phyloP scores from a whole-genome alignment of 1,284 basidiomycete genomes.

The Polyporus tsugae region DNA sequence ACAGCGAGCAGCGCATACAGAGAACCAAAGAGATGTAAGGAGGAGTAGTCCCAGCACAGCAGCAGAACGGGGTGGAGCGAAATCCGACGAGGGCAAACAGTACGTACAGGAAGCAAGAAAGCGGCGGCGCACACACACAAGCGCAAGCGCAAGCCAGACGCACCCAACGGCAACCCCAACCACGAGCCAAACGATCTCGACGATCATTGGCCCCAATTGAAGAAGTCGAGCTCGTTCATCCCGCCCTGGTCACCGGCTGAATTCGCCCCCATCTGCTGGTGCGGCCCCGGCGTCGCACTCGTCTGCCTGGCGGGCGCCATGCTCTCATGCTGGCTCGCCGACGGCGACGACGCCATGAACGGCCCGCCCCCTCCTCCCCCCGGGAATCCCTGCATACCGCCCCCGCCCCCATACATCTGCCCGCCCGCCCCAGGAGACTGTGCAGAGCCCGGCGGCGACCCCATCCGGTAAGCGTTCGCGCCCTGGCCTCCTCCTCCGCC shows the following conservation, averaged over 20 bases:
- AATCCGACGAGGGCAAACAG: neutral
- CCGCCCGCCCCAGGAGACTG: slow-evolving; percentile 33
- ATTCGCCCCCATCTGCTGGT: slow-evolving; percentile 39
- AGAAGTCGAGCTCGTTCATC: slow-evolving; percentile 39
- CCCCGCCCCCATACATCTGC: slow-evolving; percentile 34
- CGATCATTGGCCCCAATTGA: slow-evolving; percentile 40
- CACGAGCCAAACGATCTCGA: neutral
- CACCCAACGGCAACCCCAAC: neutral
- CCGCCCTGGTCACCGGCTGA: slow-evolving; percentile 36
- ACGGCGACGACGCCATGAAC: slow-evolving; percentile 39
- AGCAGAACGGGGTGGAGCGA: neutral
- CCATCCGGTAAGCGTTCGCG: slow-evolving; percentile 42
- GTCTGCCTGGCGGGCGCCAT: slow-evolving; percentile 36
- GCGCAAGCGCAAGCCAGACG: neutral
- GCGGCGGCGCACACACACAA: neutral
- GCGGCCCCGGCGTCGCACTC: slow-evolving; percentile 41
- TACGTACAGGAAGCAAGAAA: slow-evolving; percentile 3
- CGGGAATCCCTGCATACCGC: slow-evolving; percentile 27
- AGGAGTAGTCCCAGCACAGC: slow-evolving; percentile 7
- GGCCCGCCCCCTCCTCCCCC: slow-evolving; percentile 32
- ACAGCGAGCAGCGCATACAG: slow-evolving; percentile 8
- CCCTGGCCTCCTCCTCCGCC: neutral
- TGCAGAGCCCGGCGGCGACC: slow-evolving; percentile 45
- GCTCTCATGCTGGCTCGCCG: slow-evolving; percentile 38
- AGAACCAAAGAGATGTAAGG: neutral